phyloP scores from a whole-genome alignment of 441 rosid species.

The Francoa sonchifolia region DNA sequence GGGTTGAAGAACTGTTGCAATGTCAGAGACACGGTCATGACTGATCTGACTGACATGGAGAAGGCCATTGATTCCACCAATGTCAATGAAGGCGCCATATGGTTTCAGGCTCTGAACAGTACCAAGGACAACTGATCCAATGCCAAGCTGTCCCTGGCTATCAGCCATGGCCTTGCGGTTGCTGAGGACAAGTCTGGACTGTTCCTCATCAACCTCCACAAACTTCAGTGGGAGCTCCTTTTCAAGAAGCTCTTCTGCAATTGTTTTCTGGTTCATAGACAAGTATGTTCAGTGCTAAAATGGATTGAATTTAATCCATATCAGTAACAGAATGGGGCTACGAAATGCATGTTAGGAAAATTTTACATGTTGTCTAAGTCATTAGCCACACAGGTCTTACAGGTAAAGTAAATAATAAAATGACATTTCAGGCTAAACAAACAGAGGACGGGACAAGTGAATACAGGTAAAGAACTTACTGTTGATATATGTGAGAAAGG shows the following conservation, averaged over 20 bases:
- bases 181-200: slow-evolving; percentile 80
- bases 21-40: slow-evolving; percentile 85
- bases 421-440: too few relatives aligned
- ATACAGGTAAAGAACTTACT: slow-evolving; percentile 41
- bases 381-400: too few relatives aligned
- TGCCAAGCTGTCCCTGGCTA: slow-evolving; percentile 91
- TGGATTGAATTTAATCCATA: background rate
- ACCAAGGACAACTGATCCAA: slow-evolving; percentile 85
- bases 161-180: slow-evolving; percentile 98
- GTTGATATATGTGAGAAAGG: slow-evolving; percentile 92
- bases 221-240: slow-evolving; percentile 78
- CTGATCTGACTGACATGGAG: slow-evolving; percentile 96
- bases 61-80: slow-evolving; percentile 93
- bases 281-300: background rate
- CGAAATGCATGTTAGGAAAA: background rate
- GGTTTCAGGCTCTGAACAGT: slow-evolving; percentile 95
- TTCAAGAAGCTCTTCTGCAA: slow-evolving; percentile 75
- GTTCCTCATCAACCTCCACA: slow-evolving; percentile 94
- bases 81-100: slow-evolving; percentile 93
- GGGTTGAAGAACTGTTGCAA: slow-evolving; percentile 96
- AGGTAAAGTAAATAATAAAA: too few relatives aligned
- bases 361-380: background rate
- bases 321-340: too few relatives aligned
- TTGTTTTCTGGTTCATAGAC: slow-evolving; percentile 41
- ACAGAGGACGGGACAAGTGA: too few relatives aligned